Base-by-base conservation (phyloP, 2,329 filamentous ascomycete genomes). In the Venturia oleaginea region DNA sequence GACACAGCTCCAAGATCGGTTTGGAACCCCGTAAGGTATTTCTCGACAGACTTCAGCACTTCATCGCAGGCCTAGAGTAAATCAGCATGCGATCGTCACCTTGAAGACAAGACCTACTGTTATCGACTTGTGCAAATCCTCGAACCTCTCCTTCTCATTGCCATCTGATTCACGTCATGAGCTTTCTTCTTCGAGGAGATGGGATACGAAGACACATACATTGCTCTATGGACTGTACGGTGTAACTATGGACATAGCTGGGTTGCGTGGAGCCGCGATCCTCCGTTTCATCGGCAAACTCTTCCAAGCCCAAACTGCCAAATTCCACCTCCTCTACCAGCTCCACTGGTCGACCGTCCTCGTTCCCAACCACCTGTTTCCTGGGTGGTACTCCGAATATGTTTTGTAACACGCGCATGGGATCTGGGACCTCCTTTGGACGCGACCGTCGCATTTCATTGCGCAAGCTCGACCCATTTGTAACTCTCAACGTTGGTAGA, bases 1-100 rank as follows among this genome's bases (percentile, higher is more conserved):
- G 94, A 97, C 15, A 99, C 94, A 17, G 86, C 85, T 10, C 91
- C 93, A 13, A 99, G 84, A 75, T 99, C 95, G 66, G 92, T 90
- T 73, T 95, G 92, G 73, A 99, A 99, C 74, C 88, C 93, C 43
- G 90, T 90, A 63, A 99, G 81, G 73, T 97, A 97, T 38, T 85
- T 87, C 77, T 99, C 93, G 64, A 99, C 94, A 0, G 92, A 96
- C 75, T 87, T 90, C 57, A 97, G 83, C 61, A 97, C 91, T 73
- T 96, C 89, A 76, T 99, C 94, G 77, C 93, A 99, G 61, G 91
- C 90, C 73, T 70, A 13, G 6, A 17, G 6, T 38, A 24, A 46
- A 24, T 43, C 19, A 37, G 34, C 59, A 15, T 34, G 37, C 38
- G n/a, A 19, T 15, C 37, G n/a, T 40, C 34, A 51, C n/a, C 22